Evolutionary conservation across 163 green algal genomes (phyloP), one percentile per base, ranked within the genome.

Genomic region (Chlamydomonas reinhardtii): DNA sequence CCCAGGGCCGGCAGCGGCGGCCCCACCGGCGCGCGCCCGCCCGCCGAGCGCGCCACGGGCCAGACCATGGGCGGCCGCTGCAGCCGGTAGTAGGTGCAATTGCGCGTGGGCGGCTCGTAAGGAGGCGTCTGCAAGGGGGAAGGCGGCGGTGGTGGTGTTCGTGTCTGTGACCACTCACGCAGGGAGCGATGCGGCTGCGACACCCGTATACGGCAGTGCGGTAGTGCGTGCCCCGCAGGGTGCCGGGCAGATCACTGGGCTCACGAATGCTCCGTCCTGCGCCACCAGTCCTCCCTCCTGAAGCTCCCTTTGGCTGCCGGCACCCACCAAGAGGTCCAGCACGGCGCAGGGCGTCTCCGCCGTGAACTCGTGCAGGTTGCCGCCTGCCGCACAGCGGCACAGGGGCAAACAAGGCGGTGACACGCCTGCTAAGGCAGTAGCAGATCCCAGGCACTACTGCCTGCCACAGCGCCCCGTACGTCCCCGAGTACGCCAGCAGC

Each of bases 301-400:
- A n/a, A n/a, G n/a, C n/a, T n/a, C n/a, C n/a, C n/a, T n/a, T n/a
- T n/a, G n/a, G n/a, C n/a, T n/a, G n/a, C n/a, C n/a, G n/a, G n/a
- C 48, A 56, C 48, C 9, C 48, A 56, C 48, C 48, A 56, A 56
- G 48, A 56, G 91, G 88, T 99, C 97, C 82, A 99, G 87, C 71
- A 99, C 94, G 0, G 97, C 97, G 82, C 96, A 98, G 34, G 94
- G 83, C 5, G 93, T 97, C 68, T 98, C 74, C 0, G 97, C 96
- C 0, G 88, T 94, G 89, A 99, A 98, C 54, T 94, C 74, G 84
- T 99, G 97, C 56, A 99, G 95, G 89, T 99, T 99, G 68, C 95
- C 96, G 32, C 93, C 94, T 83, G 89, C 27, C 11, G 5, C 65
- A 56, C 43, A 12, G 65, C 34, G 14, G 76, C 27, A 20, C 16